phyloP scores from a whole-genome alignment of 2,329 filamentous ascomycete species.

The Xylaria hypoxylon region DNA sequence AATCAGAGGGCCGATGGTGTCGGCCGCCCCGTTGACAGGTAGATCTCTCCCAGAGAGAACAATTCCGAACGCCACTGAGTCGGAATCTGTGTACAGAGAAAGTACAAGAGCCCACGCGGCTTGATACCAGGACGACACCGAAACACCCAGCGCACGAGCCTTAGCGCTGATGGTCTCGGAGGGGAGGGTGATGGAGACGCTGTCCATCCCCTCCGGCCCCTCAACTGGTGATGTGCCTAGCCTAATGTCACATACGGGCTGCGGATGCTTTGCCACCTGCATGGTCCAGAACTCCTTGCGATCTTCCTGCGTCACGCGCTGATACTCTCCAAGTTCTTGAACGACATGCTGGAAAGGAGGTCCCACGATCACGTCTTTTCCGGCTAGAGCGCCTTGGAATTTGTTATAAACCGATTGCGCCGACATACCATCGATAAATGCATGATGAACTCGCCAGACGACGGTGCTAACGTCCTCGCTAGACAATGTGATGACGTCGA shows the following conservation, averaged over 20 bases:
- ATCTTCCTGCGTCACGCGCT: too few relatives aligned
- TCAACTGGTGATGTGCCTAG: too few relatives aligned
- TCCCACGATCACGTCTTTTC: background rate
- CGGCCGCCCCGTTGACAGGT: conserved; percentile 46
- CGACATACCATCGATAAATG: conserved; percentile 21
- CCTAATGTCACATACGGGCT: too few relatives aligned
- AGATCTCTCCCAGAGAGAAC: conserved; percentile 53
- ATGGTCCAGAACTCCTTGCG: too few relatives aligned
- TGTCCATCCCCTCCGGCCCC: too few relatives aligned
- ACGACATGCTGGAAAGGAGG: too few relatives aligned
- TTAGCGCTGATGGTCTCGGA: background rate
- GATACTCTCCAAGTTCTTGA: too few relatives aligned
- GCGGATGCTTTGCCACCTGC: too few relatives aligned
- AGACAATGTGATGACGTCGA: conserved; percentile 12
- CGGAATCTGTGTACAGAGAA: conserved; percentile 48
- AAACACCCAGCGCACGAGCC: background rate
- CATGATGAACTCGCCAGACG: conserved; percentile 27
- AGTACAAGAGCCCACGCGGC: conserved; percentile 55
- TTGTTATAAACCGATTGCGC: background rate
- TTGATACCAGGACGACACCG: conserved; percentile 7
- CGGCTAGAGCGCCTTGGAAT: background rate
- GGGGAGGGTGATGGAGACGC: too few relatives aligned
- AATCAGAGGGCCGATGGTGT: conserved; percentile 52
- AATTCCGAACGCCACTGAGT: conserved; percentile 51
- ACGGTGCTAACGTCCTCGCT: conserved; percentile 15